Evolutionary conservation across 2,329 filamentous ascomycete genomes (phyloP).

Genomic region (Aspergillus pseudoviridinutans): DNA sequence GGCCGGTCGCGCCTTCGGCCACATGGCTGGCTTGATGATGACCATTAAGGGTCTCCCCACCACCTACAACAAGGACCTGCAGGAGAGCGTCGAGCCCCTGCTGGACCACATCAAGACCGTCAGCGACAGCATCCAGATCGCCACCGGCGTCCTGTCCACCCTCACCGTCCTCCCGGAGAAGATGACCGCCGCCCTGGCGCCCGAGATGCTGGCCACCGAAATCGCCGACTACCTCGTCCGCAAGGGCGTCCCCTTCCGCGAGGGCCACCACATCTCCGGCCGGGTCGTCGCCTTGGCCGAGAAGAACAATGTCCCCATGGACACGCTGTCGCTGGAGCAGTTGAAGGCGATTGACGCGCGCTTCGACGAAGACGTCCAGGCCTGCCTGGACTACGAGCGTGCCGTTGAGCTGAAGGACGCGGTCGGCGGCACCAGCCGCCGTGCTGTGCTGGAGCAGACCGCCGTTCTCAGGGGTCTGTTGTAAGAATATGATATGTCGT

Average conservation of each 20-base stretch:
- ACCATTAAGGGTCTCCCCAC: constrained; percentile 71
- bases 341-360: constrained; percentile 64
- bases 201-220: constrained; percentile 72
- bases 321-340: constrained; percentile 63
- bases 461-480: constrained; percentile 57
- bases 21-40: constrained; percentile 76
- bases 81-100: constrained; percentile 82
- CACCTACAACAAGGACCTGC: constrained; percentile 90
- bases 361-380: constrained; percentile 67
- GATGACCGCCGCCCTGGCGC: constrained; percentile 75
- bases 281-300: constrained; percentile 70
- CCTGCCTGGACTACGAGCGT: constrained; percentile 74
- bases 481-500: constrained; percentile 8
- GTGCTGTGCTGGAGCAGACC: constrained; percentile 65
- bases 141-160: constrained; percentile 73
- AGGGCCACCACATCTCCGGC: constrained; percentile 75
- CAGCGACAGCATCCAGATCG: constrained; percentile 75
- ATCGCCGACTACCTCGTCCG: constrained; percentile 47
- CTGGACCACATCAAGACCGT: constrained; percentile 80
- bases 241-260: constrained; percentile 66
- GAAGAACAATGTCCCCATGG: constrained; percentile 62
- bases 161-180: constrained; percentile 65
- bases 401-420: constrained; percentile 76
- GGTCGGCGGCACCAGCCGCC: constrained; percentile 73
- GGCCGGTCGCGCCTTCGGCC: constrained; percentile 70